Conservation (phyloP, 2,329 filamentous ascomycete genomes). For the Penicillium sp. region DNA sequence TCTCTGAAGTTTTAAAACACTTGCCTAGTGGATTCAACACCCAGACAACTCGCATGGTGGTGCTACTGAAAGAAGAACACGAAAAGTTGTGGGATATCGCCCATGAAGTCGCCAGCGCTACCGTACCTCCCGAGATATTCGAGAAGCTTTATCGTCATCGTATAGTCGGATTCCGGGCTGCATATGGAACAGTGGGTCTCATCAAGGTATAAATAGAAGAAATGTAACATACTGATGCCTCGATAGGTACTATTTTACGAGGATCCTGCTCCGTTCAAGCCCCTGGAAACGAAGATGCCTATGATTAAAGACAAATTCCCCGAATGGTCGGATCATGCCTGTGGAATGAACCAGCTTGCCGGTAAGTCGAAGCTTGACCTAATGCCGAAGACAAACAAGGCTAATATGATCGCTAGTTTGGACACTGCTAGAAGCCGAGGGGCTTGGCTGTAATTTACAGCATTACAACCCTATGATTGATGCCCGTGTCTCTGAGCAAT, state of each 20-base stretch:
- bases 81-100: conserved; percentile 57
- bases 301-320: conserved; percentile 3
- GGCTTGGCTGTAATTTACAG: conserved; percentile 81
- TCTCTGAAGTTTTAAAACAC: conserved; percentile 58
- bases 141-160: conserved; percentile 29
- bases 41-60: conserved; percentile 73
- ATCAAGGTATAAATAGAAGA: not conserved
- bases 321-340: conserved; percentile 67
- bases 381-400: not conserved
- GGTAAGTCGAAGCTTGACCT: conserved; percentile 34
- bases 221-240: not conserved
- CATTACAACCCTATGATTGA: conserved; percentile 89
- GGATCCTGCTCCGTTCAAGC: conserved; percentile 53
- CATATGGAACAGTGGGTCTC: conserved; percentile 67
- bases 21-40: conserved; percentile 81
- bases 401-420: conserved; percentile 48
- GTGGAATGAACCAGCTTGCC: conserved; percentile 73
- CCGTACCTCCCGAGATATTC: conserved; percentile 63
- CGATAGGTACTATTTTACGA: conserved; percentile 73
- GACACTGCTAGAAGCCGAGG: conserved; percentile 78
- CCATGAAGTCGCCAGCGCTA: conserved; percentile 56
- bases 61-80: conserved; percentile 79
- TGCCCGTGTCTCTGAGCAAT: conserved; percentile 66
- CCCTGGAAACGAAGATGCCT: not conserved
- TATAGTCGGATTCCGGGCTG: conserved; percentile 64